Conservation (phyloP, 169 alveolate genomes). For the Hepatocystis sp. region DNA sequence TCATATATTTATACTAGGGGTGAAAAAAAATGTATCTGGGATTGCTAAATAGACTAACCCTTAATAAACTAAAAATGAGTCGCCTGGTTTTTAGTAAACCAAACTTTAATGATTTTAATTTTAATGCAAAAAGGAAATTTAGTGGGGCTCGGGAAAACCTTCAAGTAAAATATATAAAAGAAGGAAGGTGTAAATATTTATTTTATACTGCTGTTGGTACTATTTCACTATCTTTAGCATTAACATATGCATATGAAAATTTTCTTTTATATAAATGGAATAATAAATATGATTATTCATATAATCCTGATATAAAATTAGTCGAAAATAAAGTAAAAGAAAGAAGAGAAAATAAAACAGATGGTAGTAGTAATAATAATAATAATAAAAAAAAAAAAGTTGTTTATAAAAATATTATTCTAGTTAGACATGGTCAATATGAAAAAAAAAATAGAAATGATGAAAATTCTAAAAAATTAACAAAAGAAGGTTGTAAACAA, state of each 20-base stretch:
- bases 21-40: conserved; percentile 5
- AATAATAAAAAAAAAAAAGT: conserved; percentile 14
- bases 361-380: too few relatives aligned
- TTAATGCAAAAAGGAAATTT: conserved; percentile 11
- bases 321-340: conserved; percentile 22
- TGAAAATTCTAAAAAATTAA: conserved; percentile 73
- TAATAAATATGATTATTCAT: conserved; percentile 53
- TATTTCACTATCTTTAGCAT: conserved; percentile 16
- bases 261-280: conserved; percentile 64
- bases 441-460: conserved; percentile 52
- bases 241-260: conserved; percentile 66
- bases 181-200: conserved; percentile 34
- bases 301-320: conserved; percentile 32
- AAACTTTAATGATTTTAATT: too few relatives aligned
- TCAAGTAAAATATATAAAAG: conserved; percentile 34
- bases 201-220: conserved; percentile 59
- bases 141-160: conserved; percentile 11
- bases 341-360: conserved; percentile 26
- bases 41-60: neutral
- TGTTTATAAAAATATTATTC: conserved; percentile 75
- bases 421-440: conserved; percentile 82
- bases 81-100: too few relatives aligned
- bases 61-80: conserved; percentile 2
- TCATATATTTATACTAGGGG: too few relatives aligned
- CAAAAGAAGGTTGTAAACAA: conserved; percentile 80